phyloP scores from a whole-genome alignment of 768 basidiomycete species.

The Pleurotus tuoliensis region DNA sequence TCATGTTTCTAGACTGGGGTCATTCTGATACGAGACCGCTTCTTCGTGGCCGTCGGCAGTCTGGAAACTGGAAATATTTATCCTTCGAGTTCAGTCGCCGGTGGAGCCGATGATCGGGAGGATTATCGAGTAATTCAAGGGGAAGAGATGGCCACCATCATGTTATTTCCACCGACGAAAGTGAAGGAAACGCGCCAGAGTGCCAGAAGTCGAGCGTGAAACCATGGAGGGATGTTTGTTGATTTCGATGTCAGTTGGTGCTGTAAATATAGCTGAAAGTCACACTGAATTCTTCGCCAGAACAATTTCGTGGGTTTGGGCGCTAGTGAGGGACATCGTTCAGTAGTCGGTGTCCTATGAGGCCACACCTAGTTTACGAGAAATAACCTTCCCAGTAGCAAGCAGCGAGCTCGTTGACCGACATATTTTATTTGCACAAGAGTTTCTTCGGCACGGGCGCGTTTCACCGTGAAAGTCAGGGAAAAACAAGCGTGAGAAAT shows the following conservation, averaged over 20 bases:
- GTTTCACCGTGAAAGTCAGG: background rate
- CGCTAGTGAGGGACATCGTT: background rate
- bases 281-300: background rate
- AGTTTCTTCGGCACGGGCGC: background rate
- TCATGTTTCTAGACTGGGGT: no score
- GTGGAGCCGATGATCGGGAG: no score
- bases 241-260: background rate
- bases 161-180: background rate
- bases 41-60: no score
- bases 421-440: background rate
- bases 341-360: background rate
- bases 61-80: no score
- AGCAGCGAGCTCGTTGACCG: background rate
- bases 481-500: background rate
- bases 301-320: background rate
- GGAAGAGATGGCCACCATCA: no score
- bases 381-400: background rate
- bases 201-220: background rate
- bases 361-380: background rate
- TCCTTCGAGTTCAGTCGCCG: no score
- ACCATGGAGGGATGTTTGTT: background rate
- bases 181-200: background rate
- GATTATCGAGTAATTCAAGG: no score
- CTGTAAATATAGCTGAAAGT: background rate
- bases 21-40: no score